A percentile compares a stretch with the other conserved stretches of the same genome.
Conservation (phyloP, 768 basidiomycete genomes). For the Kwoniella dejecticola region DNA sequence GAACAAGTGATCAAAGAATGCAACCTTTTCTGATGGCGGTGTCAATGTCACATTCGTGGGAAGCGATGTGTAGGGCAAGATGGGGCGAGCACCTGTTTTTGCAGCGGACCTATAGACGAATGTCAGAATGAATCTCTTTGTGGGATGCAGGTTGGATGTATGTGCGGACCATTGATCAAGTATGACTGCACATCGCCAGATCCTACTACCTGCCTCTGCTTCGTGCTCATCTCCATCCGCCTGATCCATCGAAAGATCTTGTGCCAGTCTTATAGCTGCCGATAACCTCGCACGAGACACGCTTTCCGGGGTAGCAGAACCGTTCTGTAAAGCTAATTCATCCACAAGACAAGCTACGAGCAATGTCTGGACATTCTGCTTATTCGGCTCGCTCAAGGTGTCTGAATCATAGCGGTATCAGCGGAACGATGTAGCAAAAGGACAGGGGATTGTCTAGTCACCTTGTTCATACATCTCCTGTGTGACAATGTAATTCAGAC, state of each 20-base stretch:
- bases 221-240: not conserved
- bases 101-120: too few species aligned
- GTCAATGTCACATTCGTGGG: not conserved
- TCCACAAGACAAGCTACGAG: slow-evolving; percentile 23
- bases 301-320: slow-evolving; percentile 12
- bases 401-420: slow-evolving; percentile 6
- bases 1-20: slow-evolving; percentile 13
- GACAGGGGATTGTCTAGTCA: not conserved
- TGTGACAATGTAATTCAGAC: slow-evolving; percentile 16
- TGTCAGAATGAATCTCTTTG: too few species aligned
- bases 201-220: slow-evolving; percentile 12
- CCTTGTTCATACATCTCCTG: slow-evolving; percentile 27
- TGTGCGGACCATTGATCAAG: slow-evolving; percentile 29
- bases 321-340: slow-evolving; percentile 19
- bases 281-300: slow-evolving; percentile 16
- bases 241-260: slow-evolving; percentile 25
- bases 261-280: slow-evolving; percentile 27
- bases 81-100: slow-evolving; percentile 18
- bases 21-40: not conserved
- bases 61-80: slow-evolving; percentile 1
- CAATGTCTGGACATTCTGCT: slow-evolving; percentile 26
- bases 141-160: too few species aligned
- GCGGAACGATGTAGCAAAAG: not conserved
- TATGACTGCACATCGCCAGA: slow-evolving; percentile 28
- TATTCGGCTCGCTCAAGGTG: slow-evolving; percentile 16